These are phyloP conservation scores for Eucalyptus pauciflora DNA, from an alignment of 345 rosid species.

Conservation along the genomic window DNA sequence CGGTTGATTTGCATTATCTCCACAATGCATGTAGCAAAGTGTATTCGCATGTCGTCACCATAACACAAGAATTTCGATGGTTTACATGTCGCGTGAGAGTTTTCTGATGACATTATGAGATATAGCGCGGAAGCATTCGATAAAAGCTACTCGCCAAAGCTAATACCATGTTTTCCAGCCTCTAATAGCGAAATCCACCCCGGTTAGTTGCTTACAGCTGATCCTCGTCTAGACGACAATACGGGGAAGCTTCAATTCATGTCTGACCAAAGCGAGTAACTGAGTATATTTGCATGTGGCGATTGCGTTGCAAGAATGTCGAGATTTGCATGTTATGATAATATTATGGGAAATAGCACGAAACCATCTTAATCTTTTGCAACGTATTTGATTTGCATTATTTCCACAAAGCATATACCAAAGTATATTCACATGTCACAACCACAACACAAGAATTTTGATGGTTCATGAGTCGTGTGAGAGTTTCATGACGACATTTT, in stretches of 20 bases:
- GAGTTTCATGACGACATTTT: background rate
- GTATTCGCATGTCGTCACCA: background rate
- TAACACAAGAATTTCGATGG: background rate
- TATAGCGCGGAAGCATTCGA: background rate
- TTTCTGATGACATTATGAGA: background rate
- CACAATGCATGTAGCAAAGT: background rate
- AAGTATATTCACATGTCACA: background rate
- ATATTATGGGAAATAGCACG: background rate
- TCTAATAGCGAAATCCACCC: background rate
- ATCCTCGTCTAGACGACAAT: background rate
- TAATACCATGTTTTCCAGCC: background rate
- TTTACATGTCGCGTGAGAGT: background rate
- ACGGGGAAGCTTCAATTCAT: background rate
- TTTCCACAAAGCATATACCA: background rate
- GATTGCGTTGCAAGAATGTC: background rate
- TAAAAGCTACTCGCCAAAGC: background rate
- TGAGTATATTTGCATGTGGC: background rate
- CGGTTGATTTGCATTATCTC: background rate
- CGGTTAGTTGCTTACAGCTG: background rate
- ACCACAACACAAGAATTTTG: background rate
- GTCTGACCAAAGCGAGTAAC: background rate
- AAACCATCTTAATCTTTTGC: background rate
- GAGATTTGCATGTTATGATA: background rate
- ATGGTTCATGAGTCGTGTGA: fast-evolving
- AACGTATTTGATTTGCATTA: background rate